A percentile compares a stretch with the other conserved stretches of the same genome.
phyloP scores from a whole-genome alignment of 768 basidiomycete genomes.

The Wakefieldia striispora region DNA sequence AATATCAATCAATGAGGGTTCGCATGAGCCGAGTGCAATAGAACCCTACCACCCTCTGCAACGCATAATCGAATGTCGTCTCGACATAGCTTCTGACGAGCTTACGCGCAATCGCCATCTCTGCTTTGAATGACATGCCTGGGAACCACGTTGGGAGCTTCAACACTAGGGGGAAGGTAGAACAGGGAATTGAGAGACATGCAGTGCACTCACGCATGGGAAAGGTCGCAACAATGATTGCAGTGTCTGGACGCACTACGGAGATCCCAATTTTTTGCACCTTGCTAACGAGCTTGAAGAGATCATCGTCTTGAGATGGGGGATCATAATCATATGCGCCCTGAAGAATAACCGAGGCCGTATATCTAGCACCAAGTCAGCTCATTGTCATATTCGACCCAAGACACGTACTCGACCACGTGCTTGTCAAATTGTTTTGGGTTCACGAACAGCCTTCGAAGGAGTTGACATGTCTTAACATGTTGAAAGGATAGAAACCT shows the following conservation, averaged over 20 bases:
- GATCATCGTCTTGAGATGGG: not conserved
- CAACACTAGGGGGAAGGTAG: constrained; percentile 1
- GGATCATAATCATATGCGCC: constrained; percentile 13
- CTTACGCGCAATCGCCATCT: not conserved
- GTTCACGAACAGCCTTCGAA: constrained; percentile 29
- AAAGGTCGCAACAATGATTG: constrained; percentile 1
- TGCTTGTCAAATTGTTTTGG: constrained; percentile 32
- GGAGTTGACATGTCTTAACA: constrained; percentile 27
- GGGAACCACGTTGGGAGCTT: constrained; percentile 16
- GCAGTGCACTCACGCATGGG: constrained; percentile 1
- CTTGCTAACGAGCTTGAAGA: not conserved
- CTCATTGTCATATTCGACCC: not conserved
- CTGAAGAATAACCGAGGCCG: constrained; percentile 3
- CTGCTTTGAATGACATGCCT: constrained; percentile 3
- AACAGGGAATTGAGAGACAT: not conserved
- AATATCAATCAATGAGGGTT: not conserved
- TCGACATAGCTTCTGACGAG: not conserved
- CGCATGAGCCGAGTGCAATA: not conserved
- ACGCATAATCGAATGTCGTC: not conserved
- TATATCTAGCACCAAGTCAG: constrained; percentile 1
- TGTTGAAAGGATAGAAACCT: constrained; percentile 29
- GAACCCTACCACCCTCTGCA: not conserved
- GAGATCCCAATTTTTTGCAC: not conserved
- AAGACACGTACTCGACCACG: constrained; percentile 25
- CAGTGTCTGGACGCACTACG: constrained; percentile 6